Evolutionary conservation across 345 rosid genomes (phyloP).

Genomic region (Arabidopsis suecica): DNA sequence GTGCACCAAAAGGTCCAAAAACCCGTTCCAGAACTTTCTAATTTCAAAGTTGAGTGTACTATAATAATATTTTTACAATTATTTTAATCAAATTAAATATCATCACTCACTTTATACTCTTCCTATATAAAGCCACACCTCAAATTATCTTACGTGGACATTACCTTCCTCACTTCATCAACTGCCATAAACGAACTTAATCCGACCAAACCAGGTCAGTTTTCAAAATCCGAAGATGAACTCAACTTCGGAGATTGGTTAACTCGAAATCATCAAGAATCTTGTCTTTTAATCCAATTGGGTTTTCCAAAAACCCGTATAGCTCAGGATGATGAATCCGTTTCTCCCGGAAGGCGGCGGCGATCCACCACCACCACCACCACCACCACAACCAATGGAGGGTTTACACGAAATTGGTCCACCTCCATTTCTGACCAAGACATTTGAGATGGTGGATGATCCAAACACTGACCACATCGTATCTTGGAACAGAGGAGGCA

Average conservation of each 20-base stretch:
- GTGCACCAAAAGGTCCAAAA: neutral
- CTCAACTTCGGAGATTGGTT: neutral
- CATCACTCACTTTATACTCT: slow-evolving; percentile 4
- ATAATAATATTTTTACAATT: slow-evolving; percentile 37
- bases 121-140: slow-evolving; percentile 18
- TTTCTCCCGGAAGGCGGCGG: neutral
- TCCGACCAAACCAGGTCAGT: neutral
- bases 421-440: slow-evolving; percentile 84
- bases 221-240: neutral
- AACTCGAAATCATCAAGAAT: neutral
- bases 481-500: slow-evolving; percentile 77
- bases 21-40: slow-evolving; percentile 58
- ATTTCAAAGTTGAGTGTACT: slow-evolving; percentile 44
- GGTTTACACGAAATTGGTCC: slow-evolving; percentile 82
- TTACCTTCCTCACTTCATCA: slow-evolving; percentile 37
- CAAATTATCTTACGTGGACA: slow-evolving; percentile 32
- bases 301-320: neutral
- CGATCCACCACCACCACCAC: slow-evolving; percentile 43
- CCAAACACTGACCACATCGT: slow-evolving; percentile 65
- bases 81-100: slow-evolving; percentile 26
- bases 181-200: slow-evolving; percentile 44
- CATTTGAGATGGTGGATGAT: slow-evolving; percentile 88
- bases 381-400: slow-evolving; percentile 56
- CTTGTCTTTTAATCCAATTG: neutral
- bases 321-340: slow-evolving; percentile 27